Evolutionary conservation across 306 rosid species (phyloP).

Genomic region (Castanea sativa): DNA sequence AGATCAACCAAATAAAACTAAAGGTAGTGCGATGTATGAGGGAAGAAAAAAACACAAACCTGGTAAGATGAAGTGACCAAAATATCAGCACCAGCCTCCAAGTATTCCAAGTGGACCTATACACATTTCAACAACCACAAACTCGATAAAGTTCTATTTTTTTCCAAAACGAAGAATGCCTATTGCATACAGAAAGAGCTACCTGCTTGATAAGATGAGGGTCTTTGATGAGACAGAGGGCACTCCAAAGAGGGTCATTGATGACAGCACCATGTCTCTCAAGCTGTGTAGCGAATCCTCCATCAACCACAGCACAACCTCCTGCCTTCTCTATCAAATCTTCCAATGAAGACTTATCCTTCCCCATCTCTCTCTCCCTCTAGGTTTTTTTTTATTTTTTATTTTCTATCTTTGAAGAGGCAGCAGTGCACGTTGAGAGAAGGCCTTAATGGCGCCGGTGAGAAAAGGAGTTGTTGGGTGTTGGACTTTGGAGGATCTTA

Average conservation of each 20-base stretch:
- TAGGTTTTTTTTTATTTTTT: background rate
- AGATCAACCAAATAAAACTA: background rate
- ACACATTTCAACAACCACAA: slow-evolving; percentile 1
- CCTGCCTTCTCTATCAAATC: slow-evolving; percentile 60
- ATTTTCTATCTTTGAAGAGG: background rate
- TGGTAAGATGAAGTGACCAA: slow-evolving; percentile 89
- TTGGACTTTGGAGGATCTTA: too few relatives aligned
- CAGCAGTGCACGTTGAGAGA: background rate
- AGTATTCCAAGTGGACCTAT: slow-evolving; percentile 80
- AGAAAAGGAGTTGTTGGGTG: background rate
- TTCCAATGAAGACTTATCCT: slow-evolving; percentile 47
- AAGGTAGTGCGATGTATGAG: background rate
- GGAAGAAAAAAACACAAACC: slow-evolving; percentile 32
- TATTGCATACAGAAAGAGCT: background rate
- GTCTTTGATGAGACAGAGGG: slow-evolving; percentile 64
- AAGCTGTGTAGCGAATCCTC: slow-evolving; percentile 86
- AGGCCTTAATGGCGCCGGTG: background rate
- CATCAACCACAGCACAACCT: slow-evolving; percentile 73
- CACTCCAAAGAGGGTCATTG: slow-evolving; percentile 89
- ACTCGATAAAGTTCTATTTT: background rate
- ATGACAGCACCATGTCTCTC: slow-evolving; percentile 74
- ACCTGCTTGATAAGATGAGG: slow-evolving; percentile 67
- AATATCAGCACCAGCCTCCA: slow-evolving; percentile 83
- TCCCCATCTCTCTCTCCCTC: slow-evolving; percentile 24
- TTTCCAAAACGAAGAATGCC: background rate